Evolutionary conservation across 2,329 filamentous ascomycete species (phyloP), one percentile per base, ranked within the genome.

Genomic region (Colletotrichum cuscutae): DNA sequence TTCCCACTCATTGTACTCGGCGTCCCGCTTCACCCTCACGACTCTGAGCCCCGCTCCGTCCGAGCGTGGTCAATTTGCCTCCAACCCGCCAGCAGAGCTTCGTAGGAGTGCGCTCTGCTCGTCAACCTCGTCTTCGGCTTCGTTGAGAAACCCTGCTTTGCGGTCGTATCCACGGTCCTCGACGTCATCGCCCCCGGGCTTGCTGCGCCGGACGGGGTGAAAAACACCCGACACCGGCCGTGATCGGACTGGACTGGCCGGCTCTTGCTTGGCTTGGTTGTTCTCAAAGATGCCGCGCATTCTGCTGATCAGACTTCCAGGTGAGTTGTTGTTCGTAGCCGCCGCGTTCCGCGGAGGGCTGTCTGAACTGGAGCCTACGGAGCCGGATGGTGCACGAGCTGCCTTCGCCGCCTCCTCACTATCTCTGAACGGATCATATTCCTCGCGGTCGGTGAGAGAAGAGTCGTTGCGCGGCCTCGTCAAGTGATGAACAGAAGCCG

Each of bases 261-360:
- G 53, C 13, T 65, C 63, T 19, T 61, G 68, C 52, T 62, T 70
- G 22, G 75, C 24, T 32, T 64, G 46, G 37, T 46, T 58, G 58
- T 65, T 70, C 74, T 85, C 84, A 65, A 85, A 85, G 53, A 85
- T 81, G 70, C 76, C 83, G 26, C 83, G 80, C 80, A 85, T 83
- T 37, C 80, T 80, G 64, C 82, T 79, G 77, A 85, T 85, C 24
- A 85, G 75, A 15, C 77, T 79, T 11, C 77, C 78, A 1, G 78
- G 76, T 1, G 78, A 78, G 1, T 73, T 68, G 1, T 73, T 68
- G 5, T 59, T 56, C 2, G 74, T 28, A 3, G 72, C 72, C 1
- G 72, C 72, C 3, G 71, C 46, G 9, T 56, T 69, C 46, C 64
- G 64, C 6, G 30, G 52, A 15, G 64, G 61, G 57, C 65, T 66